Evolutionary conservation across 805 yeast species (phyloP).

Genomic region (Metschnikowia bowlesiae): DNA sequence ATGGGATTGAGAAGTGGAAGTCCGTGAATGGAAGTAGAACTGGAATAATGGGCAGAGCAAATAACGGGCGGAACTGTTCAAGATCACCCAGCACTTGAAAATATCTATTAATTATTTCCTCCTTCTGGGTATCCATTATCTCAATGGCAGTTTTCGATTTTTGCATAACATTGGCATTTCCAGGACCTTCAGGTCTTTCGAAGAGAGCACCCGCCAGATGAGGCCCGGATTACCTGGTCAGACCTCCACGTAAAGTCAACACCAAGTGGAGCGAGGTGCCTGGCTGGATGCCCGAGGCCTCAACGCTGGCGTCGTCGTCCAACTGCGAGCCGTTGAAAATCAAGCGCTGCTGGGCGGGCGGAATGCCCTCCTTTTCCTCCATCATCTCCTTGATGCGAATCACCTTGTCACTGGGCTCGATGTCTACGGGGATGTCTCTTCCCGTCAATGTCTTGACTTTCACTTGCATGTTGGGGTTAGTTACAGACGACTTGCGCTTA

Average conservation of each 20-base stretch:
- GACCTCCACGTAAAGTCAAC: slow-evolving; percentile 87
- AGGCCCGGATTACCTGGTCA: not conserved
- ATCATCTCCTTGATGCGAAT: slow-evolving; percentile 80
- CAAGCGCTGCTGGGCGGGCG: slow-evolving; percentile 92
- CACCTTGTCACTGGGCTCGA: slow-evolving; percentile 64
- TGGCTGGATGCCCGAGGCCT: slow-evolving; percentile 68
- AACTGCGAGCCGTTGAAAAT: slow-evolving; percentile 88
- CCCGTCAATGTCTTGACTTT: slow-evolving; percentile 79
- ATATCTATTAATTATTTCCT: no score
- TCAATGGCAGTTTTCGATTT: no score
- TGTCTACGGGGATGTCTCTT: slow-evolving; percentile 73
- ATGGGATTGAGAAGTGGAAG: no score
- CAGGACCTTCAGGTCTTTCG: no score
- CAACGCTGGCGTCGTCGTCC: slow-evolving; percentile 76
- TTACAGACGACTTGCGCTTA: not conserved
- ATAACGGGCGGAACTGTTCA: no score
- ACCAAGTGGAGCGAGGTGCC: slow-evolving; percentile 90
- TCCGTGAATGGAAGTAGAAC: no score
- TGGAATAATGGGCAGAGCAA: no score
- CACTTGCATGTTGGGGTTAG: slow-evolving; percentile 48
- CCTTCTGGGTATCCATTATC: no score
- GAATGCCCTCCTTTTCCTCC: slow-evolving; percentile 96
- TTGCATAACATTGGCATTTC: no score
- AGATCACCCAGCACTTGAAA: no score
- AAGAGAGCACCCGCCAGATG: no score